Conservation (phyloP, 2,329 filamentous ascomycete genomes). For the Alternaria incomplexa region DNA sequence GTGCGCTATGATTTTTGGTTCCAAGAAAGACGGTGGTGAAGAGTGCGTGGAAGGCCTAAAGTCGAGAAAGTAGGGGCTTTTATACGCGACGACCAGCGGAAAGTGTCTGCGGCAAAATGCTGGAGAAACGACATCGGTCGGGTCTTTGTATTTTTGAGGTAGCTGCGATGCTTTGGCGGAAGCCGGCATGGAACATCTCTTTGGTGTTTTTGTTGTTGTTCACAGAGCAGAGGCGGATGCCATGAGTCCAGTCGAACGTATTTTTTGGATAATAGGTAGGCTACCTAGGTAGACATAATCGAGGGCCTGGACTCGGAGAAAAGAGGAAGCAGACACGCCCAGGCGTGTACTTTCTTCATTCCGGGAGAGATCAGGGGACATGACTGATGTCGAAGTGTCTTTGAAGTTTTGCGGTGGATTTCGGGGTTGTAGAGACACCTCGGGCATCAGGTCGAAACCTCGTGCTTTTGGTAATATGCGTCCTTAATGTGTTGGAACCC, state of each 20-base stretch:
- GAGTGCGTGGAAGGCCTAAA: accelerated
- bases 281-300: not conserved
- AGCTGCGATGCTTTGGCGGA: not conserved
- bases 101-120: too few species aligned
- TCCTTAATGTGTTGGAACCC: too few species aligned
- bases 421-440: too few species aligned
- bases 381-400: too few species aligned
- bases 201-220: accelerated
- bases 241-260: not conserved
- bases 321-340: not conserved
- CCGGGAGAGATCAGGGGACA: too few species aligned
- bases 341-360: too few species aligned
- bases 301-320: not conserved
- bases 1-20: not conserved
- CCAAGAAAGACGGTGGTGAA: not conserved
- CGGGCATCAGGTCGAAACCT: too few species aligned
- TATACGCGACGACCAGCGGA: too few species aligned
- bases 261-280: not conserved
- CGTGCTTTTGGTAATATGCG: too few species aligned
- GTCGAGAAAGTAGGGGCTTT: not conserved
- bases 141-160: too few species aligned
- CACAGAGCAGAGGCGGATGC: not conserved
- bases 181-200: not conserved
- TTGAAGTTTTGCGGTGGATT: too few species aligned
- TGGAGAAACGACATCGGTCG: too few species aligned